These are phyloP conservation scores for Eucalyptus polyanthemos DNA, from an alignment of 345 rosid species.

Conservation along the genomic window DNA sequence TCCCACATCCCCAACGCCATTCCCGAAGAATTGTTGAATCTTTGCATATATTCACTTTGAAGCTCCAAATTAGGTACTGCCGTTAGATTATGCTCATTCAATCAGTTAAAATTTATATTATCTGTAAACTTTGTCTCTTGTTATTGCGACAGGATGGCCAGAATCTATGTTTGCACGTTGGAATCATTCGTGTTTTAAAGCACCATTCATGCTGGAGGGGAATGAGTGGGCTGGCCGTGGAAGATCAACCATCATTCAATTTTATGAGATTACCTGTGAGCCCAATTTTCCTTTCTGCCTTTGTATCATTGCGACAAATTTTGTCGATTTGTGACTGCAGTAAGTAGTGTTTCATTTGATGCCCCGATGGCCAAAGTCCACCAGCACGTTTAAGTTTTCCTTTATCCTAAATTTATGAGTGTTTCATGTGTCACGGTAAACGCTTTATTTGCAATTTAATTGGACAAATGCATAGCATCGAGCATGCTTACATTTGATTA, in stretches of 20 bases:
- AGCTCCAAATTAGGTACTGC: background rate
- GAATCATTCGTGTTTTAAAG: background rate
- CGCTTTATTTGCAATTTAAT: background rate
- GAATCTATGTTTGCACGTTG: background rate
- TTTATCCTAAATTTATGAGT: background rate
- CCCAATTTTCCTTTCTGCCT: background rate
- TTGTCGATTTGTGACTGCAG: background rate
- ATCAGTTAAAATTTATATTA: background rate
- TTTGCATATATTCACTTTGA: background rate
- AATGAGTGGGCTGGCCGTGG: background rate
- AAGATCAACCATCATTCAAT: background rate
- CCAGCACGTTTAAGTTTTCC: background rate
- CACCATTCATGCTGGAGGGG: background rate
- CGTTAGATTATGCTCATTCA: background rate
- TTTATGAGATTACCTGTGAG: background rate
- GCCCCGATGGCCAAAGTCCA: background rate
- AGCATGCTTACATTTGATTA: background rate
- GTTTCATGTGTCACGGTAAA: background rate
- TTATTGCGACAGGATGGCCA: background rate
- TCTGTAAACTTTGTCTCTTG: background rate
- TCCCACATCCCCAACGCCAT: conserved; percentile 53
- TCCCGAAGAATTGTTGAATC: conserved; percentile 2
- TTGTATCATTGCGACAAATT: background rate
- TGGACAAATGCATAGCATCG: background rate
- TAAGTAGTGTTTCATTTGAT: background rate